A percentile compares a stretch with the other conserved stretches of the same genome.
These are phyloP conservation scores for Boletus pseudopeckii DNA, from an alignment of 768 basidiomycete genomes.

Conservation along the genomic window DNA sequence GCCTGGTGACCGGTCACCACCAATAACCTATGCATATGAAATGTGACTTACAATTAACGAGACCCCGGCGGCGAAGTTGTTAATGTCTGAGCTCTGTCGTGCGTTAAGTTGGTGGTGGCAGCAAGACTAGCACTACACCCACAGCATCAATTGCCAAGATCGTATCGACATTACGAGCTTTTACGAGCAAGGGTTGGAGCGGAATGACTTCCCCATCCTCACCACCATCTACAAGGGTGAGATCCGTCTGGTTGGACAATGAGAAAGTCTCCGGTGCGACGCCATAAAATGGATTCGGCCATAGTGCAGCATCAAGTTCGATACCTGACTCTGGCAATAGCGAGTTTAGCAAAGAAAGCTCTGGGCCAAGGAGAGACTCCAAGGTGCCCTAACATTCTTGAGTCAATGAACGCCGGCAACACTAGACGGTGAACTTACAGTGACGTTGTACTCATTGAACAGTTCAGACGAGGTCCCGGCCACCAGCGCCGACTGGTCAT, in stretches of 20 bases:
- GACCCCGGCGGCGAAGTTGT: conserved; percentile 23
- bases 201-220: conserved; percentile 44
- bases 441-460: conserved; percentile 31
- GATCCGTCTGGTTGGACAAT: conserved; percentile 29
- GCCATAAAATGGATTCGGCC: conserved; percentile 39
- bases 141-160: conserved; percentile 50
- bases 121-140: conserved; percentile 2
- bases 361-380: conserved; percentile 8
- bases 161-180: conserved; percentile 44
- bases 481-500: conserved; percentile 35
- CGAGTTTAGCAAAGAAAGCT: conserved; percentile 14
- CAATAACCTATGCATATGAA: not conserved
- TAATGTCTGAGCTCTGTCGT: conserved; percentile 12
- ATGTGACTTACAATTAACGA: conserved; percentile 24
- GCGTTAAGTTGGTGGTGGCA: not conserved
- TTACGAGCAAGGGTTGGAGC: conserved; percentile 47
- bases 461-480: conserved; percentile 40
- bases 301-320: conserved; percentile 31
- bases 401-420: not conserved
- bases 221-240: conserved; percentile 40
- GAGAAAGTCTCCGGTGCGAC: conserved; percentile 34
- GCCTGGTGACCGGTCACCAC: conserved; percentile 12
- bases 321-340: conserved; percentile 25
- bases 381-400: conserved; percentile 9
- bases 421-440: conserved; percentile 13